A percentile compares a stretch with the other conserved stretches of the same genome.
Evolutionary conservation across 768 basidiomycete genomes (phyloP).

Genomic region (Macrolepiota fuliginosa): DNA sequence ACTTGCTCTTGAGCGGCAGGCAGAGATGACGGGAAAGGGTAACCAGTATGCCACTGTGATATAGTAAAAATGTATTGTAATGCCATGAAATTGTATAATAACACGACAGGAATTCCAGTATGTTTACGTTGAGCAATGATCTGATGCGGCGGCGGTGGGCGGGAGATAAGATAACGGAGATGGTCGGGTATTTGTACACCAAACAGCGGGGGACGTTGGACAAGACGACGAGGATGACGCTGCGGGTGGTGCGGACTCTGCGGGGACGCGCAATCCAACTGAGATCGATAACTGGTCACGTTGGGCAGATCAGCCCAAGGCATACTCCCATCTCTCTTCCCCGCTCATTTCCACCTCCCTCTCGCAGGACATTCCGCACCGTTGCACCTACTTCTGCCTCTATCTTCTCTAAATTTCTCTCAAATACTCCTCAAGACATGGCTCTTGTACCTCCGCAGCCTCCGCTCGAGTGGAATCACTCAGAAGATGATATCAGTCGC

Average conservation of each 20-base stretch:
- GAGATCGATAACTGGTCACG: slow-evolving; percentile 36
- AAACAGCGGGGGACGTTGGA: slow-evolving; percentile 1
- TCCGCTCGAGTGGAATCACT: slow-evolving; percentile 65
- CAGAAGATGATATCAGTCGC: slow-evolving; percentile 53
- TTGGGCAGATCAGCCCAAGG: slow-evolving; percentile 34
- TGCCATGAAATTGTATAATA: background rate
- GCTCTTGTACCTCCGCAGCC: slow-evolving; percentile 61
- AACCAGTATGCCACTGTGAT: slow-evolving; percentile 35
- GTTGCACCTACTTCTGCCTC: slow-evolving; percentile 15
- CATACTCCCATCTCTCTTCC: background rate
- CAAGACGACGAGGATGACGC: slow-evolving; percentile 8
- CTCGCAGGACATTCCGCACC: slow-evolving; percentile 14
- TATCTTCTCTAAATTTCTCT: slow-evolving; percentile 22
- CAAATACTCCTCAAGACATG: slow-evolving; percentile 35
- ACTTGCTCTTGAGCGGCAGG: slow-evolving; percentile 51
- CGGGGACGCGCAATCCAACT: background rate
- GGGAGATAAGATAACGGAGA: slow-evolving; percentile 15
- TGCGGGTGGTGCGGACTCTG: slow-evolving; percentile 7
- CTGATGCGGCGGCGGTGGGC: background rate
- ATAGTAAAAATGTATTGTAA: slow-evolving; percentile 7
- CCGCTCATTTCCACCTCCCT: slow-evolving; percentile 29
- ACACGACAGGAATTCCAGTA: background rate
- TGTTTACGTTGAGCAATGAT: background rate
- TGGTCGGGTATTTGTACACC: background rate
- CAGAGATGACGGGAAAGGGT: slow-evolving; percentile 51